Percentiles rank a stretch among this genome's conserved stretches.
These are phyloP conservation scores for Cymbomonas tetramitiformis DNA, from an alignment of 139 green algal genomes.

Conservation along the genomic window DNA sequence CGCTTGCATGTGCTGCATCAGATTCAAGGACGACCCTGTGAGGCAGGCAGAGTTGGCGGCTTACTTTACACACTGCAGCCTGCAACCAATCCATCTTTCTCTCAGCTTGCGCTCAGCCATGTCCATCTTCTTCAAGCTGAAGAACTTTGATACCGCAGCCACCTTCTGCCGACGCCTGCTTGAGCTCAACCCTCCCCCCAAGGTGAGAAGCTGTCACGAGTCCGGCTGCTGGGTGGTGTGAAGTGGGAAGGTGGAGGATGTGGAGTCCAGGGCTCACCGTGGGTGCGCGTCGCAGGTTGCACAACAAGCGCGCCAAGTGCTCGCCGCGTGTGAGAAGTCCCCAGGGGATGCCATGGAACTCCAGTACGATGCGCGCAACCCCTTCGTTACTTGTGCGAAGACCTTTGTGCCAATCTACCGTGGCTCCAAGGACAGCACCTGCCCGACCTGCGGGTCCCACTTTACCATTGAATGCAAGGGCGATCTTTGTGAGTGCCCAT, in stretches of 20 bases:
- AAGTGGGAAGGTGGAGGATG: background rate
- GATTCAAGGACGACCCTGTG: slow-evolving; percentile 42
- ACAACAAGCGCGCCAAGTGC: slow-evolving; percentile 66
- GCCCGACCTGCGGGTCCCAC: slow-evolving; percentile 71
- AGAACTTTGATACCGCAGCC: slow-evolving; percentile 74
- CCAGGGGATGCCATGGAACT: slow-evolving; percentile 69
- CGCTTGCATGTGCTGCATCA: too few relatives aligned
- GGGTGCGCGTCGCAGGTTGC: slow-evolving; percentile 40
- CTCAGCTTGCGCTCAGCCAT: slow-evolving; percentile 79
- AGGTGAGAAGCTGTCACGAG: too few relatives aligned
- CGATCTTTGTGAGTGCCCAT: slow-evolving; percentile 56
- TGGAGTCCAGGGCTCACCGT: too few relatives aligned
- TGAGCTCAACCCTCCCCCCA: slow-evolving; percentile 76
- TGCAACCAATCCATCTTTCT: slow-evolving; percentile 65
- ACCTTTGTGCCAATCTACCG: slow-evolving; percentile 93
- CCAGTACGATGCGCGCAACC: slow-evolving; percentile 93
- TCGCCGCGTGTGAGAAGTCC: slow-evolving; percentile 79
- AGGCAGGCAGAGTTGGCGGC: slow-evolving; percentile 81
- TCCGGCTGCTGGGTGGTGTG: background rate
- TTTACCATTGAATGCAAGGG: slow-evolving; percentile 72
- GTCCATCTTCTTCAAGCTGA: slow-evolving; percentile 88
- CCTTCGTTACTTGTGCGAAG: slow-evolving; percentile 85
- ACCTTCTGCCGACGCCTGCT: slow-evolving; percentile 82
- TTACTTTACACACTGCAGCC: slow-evolving; percentile 94
- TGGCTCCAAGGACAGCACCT: slow-evolving; percentile 49